Conservation (phyloP, 805 yeast genomes). For the Candida golubevii region DNA sequence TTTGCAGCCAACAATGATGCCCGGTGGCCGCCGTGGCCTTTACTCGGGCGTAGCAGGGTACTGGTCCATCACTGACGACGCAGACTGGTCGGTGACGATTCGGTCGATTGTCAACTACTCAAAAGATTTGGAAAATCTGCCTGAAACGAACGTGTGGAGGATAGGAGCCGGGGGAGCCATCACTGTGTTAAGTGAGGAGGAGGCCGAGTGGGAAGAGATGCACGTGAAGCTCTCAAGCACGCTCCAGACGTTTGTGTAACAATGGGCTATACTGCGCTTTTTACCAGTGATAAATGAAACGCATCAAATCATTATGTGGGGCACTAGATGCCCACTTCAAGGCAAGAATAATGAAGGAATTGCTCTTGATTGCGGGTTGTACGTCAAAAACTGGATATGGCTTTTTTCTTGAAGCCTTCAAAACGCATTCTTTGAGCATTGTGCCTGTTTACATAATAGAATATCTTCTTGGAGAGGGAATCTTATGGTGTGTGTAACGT, state of each 20-base stretch:
- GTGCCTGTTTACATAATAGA: no score
- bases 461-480: no score
- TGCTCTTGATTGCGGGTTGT: no score
- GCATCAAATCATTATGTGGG: no score
- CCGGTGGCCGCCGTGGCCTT: slow-evolving; percentile 63
- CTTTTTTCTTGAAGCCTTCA: no score
- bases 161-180: slow-evolving; percentile 99
- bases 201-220: slow-evolving; percentile 94
- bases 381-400: no score
- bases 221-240: slow-evolving; percentile 73
- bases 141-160: slow-evolving; percentile 50
- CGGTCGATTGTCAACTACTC: slow-evolving; percentile 72
- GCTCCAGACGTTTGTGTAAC: slow-evolving; percentile 55
- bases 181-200: slow-evolving; percentile 77
- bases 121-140: slow-evolving; percentile 38
- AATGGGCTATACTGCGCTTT: no score
- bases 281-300: no score
- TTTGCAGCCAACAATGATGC: slow-evolving; percentile 27
- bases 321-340: no score
- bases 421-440: no score
- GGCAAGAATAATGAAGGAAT: no score
- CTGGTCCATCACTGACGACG: slow-evolving; percentile 81
- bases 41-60: slow-evolving; percentile 96
- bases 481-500: no score
- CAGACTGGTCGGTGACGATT: slow-evolving; percentile 96